These are phyloP conservation scores for Sanghuangporus baumii DNA, from an alignment of 1,284 basidiomycete species.

Conservation along the genomic window DNA sequence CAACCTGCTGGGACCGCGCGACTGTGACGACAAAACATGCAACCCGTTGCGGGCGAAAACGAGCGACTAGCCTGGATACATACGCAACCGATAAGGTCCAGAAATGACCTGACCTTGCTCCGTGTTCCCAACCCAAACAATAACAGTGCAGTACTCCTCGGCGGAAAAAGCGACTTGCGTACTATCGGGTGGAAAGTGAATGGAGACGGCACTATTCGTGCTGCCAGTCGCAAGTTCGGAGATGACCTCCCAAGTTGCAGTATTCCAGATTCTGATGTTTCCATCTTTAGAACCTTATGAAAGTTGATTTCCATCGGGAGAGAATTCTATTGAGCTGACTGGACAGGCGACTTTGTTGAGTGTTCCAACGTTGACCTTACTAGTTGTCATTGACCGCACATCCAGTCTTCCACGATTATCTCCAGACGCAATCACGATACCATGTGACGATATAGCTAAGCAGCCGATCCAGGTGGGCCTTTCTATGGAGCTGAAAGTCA, in stretches of 20 bases:
- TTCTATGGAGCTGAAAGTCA: background rate
- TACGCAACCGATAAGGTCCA: background rate
- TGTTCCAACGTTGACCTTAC: background rate
- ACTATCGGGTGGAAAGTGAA: background rate
- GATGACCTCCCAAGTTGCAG: background rate
- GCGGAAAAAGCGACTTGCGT: background rate
- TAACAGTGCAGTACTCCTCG: background rate
- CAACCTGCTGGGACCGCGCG: too few species aligned
- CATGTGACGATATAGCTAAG: slow-evolving; percentile 4
- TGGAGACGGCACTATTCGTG: background rate
- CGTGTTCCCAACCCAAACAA: background rate
- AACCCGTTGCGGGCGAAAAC: too few species aligned
- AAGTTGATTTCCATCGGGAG: slow-evolving; percentile 5
- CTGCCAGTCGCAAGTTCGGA: background rate
- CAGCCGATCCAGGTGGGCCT: background rate
- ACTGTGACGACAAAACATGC: too few species aligned
- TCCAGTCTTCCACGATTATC: slow-evolving; percentile 1
- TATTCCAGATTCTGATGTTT: background rate
- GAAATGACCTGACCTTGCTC: background rate
- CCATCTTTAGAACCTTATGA: slow-evolving; percentile 3
- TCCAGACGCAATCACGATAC: background rate
- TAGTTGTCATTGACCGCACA: background rate
- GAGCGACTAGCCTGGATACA: background rate
- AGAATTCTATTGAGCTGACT: slow-evolving; percentile 19
- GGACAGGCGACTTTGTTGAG: slow-evolving; percentile 12